Evolutionary conservation across 176 grass and related monocot genomes (phyloP).

Genomic region (Zizania latifolia): DNA sequence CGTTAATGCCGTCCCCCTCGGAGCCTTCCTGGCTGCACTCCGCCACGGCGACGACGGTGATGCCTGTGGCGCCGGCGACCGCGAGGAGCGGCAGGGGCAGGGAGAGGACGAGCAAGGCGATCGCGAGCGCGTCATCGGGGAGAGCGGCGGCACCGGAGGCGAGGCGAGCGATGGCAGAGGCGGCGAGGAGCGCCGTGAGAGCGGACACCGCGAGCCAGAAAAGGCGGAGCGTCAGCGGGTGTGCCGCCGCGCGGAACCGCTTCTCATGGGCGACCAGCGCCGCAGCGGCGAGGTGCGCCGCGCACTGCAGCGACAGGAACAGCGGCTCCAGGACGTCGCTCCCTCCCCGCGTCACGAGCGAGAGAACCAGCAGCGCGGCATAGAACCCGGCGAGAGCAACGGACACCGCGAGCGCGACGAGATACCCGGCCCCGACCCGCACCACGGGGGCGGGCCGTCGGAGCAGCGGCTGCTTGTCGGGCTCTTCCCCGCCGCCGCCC

Average conservation of each 20-base stretch:
- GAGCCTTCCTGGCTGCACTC: background rate
- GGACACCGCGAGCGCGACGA: slow-evolving; percentile 43
- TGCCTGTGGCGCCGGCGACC: slow-evolving; percentile 37
- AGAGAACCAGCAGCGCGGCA: slow-evolving; percentile 35
- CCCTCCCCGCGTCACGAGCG: background rate
- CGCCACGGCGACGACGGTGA: background rate
- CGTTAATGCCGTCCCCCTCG: background rate
- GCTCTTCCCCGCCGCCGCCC: background rate
- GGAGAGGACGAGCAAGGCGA: slow-evolving; percentile 48
- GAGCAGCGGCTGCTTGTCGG: slow-evolving; percentile 54
- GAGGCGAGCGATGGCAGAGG: slow-evolving; percentile 44
- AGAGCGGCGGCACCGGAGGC: slow-evolving; percentile 3
- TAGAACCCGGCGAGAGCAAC: slow-evolving; percentile 43
- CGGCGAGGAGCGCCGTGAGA: slow-evolving; percentile 48
- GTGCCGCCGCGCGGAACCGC: slow-evolving; percentile 42
- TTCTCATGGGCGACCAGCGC: slow-evolving; percentile 57
- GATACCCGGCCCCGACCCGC: slow-evolving; percentile 31
- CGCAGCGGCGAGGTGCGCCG: slow-evolving; percentile 40
- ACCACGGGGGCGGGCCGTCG: background rate
- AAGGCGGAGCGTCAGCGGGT: slow-evolving; percentile 57
- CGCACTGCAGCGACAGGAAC: slow-evolving; percentile 68
- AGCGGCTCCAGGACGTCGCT: slow-evolving; percentile 24
- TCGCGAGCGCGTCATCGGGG: slow-evolving; percentile 43
- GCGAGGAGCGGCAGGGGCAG: slow-evolving; percentile 48
- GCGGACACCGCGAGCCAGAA: slow-evolving; percentile 55